Percentiles rank a stretch among this genome's conserved stretches.
Evolutionary conservation across 2,329 filamentous ascomycete genomes (phyloP).

Genomic region (Colletotrichum magnum): DNA sequence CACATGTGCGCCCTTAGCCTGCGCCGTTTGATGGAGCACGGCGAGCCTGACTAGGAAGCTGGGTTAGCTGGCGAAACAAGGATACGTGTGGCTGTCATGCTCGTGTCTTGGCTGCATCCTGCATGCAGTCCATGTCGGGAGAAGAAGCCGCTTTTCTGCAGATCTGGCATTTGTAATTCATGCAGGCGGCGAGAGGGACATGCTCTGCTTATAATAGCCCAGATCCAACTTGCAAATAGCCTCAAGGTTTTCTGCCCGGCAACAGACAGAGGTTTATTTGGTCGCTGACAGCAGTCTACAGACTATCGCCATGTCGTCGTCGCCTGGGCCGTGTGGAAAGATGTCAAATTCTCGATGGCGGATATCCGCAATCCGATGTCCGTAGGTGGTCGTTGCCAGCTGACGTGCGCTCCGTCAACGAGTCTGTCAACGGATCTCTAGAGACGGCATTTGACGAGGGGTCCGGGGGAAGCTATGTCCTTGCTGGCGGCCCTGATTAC

Average conservation of each 20-base stretch:
- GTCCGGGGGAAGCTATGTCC: background rate
- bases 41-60: constrained; percentile 23
- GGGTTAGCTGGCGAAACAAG: background rate
- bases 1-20: background rate
- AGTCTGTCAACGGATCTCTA: background rate
- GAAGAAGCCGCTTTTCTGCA: background rate
- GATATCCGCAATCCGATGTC: constrained; percentile 2
- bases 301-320: background rate
- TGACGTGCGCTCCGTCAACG: background rate
- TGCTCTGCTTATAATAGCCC: constrained; percentile 15
- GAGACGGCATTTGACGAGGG: background rate
- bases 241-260: constrained; percentile 27
- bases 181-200: constrained; percentile 11
- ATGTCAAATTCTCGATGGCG: background rate
- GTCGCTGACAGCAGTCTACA: background rate
- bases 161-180: constrained; percentile 27
- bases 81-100: background rate
- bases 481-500: background rate
- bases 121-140: background rate
- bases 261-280: constrained; percentile 8
- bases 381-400: background rate
- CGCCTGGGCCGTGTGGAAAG: background rate
- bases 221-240: background rate
- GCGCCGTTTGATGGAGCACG: background rate
- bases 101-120: background rate